phyloP scores from a whole-genome alignment of 225 moss, liverwort and hornwort species.

The Sphagnum tenellum region DNA sequence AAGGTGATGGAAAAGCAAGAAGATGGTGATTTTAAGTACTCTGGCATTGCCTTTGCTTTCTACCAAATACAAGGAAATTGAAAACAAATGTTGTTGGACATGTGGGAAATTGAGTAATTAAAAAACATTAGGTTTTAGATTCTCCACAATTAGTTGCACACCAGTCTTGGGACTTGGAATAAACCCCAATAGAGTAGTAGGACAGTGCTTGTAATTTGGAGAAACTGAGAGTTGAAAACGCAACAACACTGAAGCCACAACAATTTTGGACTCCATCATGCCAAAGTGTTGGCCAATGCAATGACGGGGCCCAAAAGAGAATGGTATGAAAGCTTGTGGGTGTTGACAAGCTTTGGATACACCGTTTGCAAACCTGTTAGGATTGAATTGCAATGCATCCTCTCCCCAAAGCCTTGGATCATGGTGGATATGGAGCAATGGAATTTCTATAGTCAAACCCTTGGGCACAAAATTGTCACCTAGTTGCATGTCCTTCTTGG shows the following conservation, averaged over 20 bases:
- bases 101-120: too few relatives aligned
- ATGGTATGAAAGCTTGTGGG: conserved; percentile 9
- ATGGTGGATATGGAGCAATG: conserved; percentile 20
- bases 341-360: conserved; percentile 5
- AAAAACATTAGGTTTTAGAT: too few relatives aligned
- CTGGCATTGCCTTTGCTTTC: too few relatives aligned
- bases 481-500: conserved; percentile 15
- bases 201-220: too few relatives aligned
- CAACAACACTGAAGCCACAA: conserved; percentile 16
- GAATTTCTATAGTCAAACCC: conserved; percentile 21
- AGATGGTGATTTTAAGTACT: too few relatives aligned
- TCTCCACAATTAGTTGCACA: too few relatives aligned
- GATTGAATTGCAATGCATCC: conserved; percentile 19
- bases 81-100: too few relatives aligned
- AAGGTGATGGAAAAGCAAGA: too few relatives aligned
- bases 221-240: conserved; percentile 4
- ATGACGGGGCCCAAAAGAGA: conserved; percentile 29
- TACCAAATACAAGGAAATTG: too few relatives aligned
- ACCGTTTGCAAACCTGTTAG: conserved; percentile 24
- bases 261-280: conserved; percentile 28
- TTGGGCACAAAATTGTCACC: conserved; percentile 18
- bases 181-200: too few relatives aligned
- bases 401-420: conserved; percentile 27
- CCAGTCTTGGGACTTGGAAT: too few relatives aligned
- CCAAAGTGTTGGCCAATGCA: conserved; percentile 30